Conservation (phyloP, 1,139 yeast genomes). For the Candida neerlandica region DNA sequence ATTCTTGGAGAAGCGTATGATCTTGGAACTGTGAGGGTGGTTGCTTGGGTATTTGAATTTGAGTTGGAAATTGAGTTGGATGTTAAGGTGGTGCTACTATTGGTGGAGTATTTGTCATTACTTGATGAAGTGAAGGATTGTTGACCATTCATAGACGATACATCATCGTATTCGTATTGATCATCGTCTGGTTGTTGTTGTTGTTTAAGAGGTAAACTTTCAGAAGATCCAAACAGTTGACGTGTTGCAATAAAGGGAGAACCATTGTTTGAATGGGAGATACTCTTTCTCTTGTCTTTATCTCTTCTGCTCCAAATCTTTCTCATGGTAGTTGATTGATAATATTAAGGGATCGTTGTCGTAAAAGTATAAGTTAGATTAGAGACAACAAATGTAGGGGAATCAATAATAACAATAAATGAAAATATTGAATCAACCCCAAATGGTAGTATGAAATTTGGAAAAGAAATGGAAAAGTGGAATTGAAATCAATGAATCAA, state of each 20-base stretch:
- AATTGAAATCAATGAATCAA: no score
- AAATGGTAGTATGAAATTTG: no score
- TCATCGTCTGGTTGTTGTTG: neutral
- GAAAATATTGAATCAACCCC: no score
- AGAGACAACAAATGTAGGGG: no score
- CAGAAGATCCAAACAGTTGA: conserved; percentile 4
- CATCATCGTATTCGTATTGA: neutral
- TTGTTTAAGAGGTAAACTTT: conserved; percentile 5
- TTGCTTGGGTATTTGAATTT: neutral
- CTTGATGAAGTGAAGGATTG: neutral
- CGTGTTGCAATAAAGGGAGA: conserved; percentile 4
- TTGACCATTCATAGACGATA: neutral
- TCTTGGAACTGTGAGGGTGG: neutral
- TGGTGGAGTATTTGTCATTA: neutral
- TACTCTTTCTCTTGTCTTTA: conserved; percentile 19
- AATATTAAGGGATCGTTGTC: neutral
- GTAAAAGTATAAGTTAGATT: no score
- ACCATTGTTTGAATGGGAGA: neutral
- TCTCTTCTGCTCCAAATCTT: conserved; percentile 25
- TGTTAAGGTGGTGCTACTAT: neutral
- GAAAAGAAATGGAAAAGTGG: no score
- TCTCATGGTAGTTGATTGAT: conserved; percentile 18
- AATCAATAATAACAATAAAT: no score
- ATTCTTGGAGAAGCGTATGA: neutral
- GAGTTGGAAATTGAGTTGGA: neutral